Evolutionary conservation across 495 filamentous ascomycete genomes (phyloP).

Genomic region (Aspergillus hancockii): DNA sequence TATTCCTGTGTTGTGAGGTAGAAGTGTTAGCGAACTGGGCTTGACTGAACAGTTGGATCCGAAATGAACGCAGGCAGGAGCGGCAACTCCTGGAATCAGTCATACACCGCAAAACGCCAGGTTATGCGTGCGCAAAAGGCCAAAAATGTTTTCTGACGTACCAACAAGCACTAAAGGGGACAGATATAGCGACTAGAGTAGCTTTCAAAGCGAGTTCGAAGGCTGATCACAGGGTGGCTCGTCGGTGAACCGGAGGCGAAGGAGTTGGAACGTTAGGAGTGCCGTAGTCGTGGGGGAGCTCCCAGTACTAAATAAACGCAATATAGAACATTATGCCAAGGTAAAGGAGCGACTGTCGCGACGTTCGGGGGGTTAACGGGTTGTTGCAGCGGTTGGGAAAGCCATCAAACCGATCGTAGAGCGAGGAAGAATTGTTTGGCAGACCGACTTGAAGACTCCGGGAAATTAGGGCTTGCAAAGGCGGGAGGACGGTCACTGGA

Average conservation of each 20-base stretch:
- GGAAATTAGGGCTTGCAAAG: conserved; percentile 39
- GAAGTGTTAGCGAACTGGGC: conserved; percentile 11
- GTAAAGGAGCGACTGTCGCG: conserved; percentile 12
- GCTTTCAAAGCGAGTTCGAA: not conserved
- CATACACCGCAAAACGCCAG: conserved; percentile 5
- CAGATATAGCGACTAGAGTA: not conserved
- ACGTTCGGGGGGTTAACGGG: conserved; percentile 5
- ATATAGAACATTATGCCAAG: conserved; percentile 15
- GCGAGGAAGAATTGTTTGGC: conserved; percentile 21
- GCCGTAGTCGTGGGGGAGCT: conserved; percentile 20
- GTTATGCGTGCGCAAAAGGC: not conserved
- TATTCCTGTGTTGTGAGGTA: not conserved
- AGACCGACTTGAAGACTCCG: conserved; percentile 29
- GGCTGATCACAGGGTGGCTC: conserved; percentile 13
- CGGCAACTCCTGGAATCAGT: conserved; percentile 16
- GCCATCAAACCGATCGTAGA: conserved; percentile 7
- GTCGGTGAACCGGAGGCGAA: conserved; percentile 25
- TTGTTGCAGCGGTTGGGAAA: conserved; percentile 2
- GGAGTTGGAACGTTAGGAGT: conserved; percentile 20
- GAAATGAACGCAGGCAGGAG: conserved; percentile 14
- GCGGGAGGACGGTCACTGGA: conserved; percentile 33
- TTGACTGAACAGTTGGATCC: conserved; percentile 4
- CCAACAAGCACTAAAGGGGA: not conserved
- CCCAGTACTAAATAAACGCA: conserved; percentile 15
- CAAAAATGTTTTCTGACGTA: conserved; percentile 4